These are phyloP conservation scores for Calendula officinalis DNA, from an alignment of 129 eudicot species.

Conservation along the genomic window DNA sequence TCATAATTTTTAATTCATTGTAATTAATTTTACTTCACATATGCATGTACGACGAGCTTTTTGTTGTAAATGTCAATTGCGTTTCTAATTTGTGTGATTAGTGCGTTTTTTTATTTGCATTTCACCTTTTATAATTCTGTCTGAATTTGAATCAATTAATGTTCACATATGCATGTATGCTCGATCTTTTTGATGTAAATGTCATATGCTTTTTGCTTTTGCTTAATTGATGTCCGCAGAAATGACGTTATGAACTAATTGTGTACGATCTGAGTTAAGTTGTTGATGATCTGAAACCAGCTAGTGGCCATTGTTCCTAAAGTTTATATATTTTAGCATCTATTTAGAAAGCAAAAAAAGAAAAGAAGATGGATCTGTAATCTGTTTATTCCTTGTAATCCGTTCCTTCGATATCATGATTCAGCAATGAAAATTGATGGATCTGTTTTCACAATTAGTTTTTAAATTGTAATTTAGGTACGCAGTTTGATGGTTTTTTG, in stretches of 20 bases:
- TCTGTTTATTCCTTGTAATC: neutral
- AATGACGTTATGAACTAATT: neutral
- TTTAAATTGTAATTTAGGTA: neutral
- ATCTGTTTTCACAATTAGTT: neutral
- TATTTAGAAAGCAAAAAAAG: too few species aligned
- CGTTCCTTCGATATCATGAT: neutral
- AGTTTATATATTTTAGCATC: too few species aligned
- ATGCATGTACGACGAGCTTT: too few species aligned
- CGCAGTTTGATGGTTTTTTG: neutral
- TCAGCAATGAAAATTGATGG: neutral
- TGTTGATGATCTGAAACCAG: neutral
- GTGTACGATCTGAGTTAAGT: neutral
- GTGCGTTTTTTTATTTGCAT: neutral
- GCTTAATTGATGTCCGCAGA: neutral
- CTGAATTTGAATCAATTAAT: neutral
- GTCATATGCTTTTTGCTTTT: neutral
- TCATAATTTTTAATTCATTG: too few species aligned
- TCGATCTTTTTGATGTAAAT: neutral
- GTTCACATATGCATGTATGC: neutral
- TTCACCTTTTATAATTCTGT: neutral
- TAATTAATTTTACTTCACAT: too few species aligned
- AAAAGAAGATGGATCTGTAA: neutral
- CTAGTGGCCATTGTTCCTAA: neutral
- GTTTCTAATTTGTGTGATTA: too few species aligned
- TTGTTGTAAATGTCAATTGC: too few species aligned